Conservation (phyloP, 208 protist species). For the Crithidia sp. region DNA sequence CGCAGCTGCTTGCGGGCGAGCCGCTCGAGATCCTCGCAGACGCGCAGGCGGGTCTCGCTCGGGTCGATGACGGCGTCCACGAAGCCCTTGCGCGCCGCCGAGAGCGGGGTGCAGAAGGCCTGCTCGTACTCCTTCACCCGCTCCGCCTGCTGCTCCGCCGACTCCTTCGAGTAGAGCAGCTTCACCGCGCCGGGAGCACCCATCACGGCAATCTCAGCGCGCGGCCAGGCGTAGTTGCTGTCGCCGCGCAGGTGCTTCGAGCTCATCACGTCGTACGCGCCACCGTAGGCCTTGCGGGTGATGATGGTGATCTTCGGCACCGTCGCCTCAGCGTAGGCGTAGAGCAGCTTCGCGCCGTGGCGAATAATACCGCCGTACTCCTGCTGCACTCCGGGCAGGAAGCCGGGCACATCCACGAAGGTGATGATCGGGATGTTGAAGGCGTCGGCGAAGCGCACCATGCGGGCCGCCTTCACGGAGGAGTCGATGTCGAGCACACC, state of each 20-base stretch:
- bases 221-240: slow-evolving; percentile 96
- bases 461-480: slow-evolving; percentile 90
- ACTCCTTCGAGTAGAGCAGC: slow-evolving; percentile 87
- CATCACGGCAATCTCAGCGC: slow-evolving; percentile 96
- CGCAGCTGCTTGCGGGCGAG: slow-evolving; percentile 85
- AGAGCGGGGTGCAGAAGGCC: slow-evolving; percentile 92
- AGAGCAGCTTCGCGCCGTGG: slow-evolving; percentile 98
- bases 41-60: slow-evolving; percentile 67
- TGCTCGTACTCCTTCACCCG: slow-evolving; percentile 78
- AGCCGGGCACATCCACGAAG: slow-evolving; percentile 97
- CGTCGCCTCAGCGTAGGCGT: slow-evolving; percentile 97
- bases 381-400: slow-evolving; percentile 93
- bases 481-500: slow-evolving; percentile 95
- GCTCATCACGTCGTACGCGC: slow-evolving; percentile 97
- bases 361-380: slow-evolving; percentile 96
- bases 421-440: slow-evolving; percentile 98
- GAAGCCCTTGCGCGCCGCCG: slow-evolving; percentile 92
- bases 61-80: slow-evolving; percentile 96
- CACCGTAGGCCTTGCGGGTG: slow-evolving; percentile 97
- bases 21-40: slow-evolving; percentile 95
- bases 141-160: slow-evolving; percentile 51
- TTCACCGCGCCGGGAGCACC: slow-evolving; percentile 94
- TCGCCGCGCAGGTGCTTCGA: slow-evolving; percentile 96
- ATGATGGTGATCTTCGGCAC: slow-evolving; percentile 97
- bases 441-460: slow-evolving; percentile 97